Evolutionary conservation across 1,284 basidiomycete species (phyloP).

Genomic region (Mycosarcoma mackinlayi): DNA sequence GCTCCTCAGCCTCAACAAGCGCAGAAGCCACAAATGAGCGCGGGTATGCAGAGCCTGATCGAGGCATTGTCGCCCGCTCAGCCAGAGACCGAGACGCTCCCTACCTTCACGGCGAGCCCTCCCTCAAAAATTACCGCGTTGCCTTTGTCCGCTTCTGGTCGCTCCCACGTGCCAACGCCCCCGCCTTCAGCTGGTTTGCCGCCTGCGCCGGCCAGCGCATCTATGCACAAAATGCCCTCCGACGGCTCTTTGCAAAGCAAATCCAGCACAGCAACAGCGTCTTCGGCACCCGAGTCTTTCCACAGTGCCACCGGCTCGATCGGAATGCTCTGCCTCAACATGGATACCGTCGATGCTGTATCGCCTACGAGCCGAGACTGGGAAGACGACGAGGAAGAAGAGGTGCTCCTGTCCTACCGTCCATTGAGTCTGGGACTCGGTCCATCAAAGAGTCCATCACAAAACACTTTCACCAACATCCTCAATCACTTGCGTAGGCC

Average conservation of each 20-base stretch:
- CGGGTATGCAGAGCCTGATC: slow-evolving; percentile 30
- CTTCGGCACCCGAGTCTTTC: slow-evolving; percentile 20
- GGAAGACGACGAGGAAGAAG: slow-evolving; percentile 13
- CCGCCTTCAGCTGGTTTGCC: slow-evolving; percentile 40
- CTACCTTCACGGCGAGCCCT: slow-evolving; percentile 19
- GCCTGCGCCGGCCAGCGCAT: slow-evolving; percentile 25
- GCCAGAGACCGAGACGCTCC: slow-evolving; percentile 26
- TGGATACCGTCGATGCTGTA: slow-evolving; percentile 17
- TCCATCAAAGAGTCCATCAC: slow-evolving; percentile 35
- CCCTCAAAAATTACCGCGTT: slow-evolving; percentile 5
- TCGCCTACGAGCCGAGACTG: slow-evolving; percentile 4
- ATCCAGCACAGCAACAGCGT: slow-evolving; percentile 20
- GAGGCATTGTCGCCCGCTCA: slow-evolving; percentile 32
- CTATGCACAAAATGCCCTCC: slow-evolving; percentile 35
- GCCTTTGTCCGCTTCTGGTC: slow-evolving; percentile 13
- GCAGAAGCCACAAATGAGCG: slow-evolving; percentile 15
- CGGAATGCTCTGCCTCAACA: slow-evolving; percentile 36
- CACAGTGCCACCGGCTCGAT: slow-evolving; percentile 40
- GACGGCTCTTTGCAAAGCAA: slow-evolving; percentile 39
- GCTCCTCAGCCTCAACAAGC: not conserved
- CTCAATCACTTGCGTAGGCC: slow-evolving; percentile 25
- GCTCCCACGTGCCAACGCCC: slow-evolving; percentile 33
- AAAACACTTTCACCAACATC: slow-evolving; percentile 39
- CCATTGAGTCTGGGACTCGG: slow-evolving; percentile 48
- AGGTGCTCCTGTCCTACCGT: slow-evolving; percentile 19